A percentile compares a stretch with the other conserved stretches of the same genome.
Evolutionary conservation across 768 basidiomycete species (phyloP).

Genomic region (Suillus subluteus): DNA sequence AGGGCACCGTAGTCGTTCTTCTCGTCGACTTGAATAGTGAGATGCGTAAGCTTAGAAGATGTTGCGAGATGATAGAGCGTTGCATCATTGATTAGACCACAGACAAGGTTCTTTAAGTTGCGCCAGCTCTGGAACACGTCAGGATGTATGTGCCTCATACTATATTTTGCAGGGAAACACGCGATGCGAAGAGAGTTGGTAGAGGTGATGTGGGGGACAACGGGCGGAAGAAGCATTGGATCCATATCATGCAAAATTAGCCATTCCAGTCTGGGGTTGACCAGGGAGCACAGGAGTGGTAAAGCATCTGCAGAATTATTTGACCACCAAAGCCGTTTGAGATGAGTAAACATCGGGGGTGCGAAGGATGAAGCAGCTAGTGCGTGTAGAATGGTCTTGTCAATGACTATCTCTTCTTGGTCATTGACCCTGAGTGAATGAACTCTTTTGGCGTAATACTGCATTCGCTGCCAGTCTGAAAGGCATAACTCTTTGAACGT

Average conservation of each 20-base stretch:
- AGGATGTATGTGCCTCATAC: slow-evolving; percentile 4
- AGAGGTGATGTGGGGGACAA: neutral
- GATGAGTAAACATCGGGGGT: slow-evolving; percentile 2
- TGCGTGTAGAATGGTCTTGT: neutral
- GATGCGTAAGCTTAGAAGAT: neutral
- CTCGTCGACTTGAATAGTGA: neutral
- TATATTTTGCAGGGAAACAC: slow-evolving; percentile 1
- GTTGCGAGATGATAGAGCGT: slow-evolving; percentile 7
- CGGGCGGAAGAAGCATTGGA: neutral
- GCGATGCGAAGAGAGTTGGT: neutral
- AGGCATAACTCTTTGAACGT: neutral
- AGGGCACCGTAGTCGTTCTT: slow-evolving; percentile 1
- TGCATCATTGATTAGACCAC: slow-evolving; percentile 5
- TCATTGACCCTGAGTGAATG: slow-evolving; percentile 2
- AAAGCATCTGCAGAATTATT: slow-evolving; percentile 8
- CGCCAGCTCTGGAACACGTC: slow-evolving; percentile 6
- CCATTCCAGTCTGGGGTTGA: neutral
- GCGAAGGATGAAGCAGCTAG: slow-evolving; percentile 2
- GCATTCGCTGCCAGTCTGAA: slow-evolving; percentile 7
- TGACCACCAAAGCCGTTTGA: slow-evolving; percentile 9
- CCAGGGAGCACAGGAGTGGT: slow-evolving; percentile 1
- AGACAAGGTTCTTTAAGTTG: slow-evolving; percentile 4
- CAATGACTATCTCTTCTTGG: slow-evolving; percentile 6
- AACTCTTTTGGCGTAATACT: slow-evolving; percentile 5
- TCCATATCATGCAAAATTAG: slow-evolving; percentile 2